Conservation (phyloP, 176 grass and related monocot species). For the Carex littledalei region DNA sequence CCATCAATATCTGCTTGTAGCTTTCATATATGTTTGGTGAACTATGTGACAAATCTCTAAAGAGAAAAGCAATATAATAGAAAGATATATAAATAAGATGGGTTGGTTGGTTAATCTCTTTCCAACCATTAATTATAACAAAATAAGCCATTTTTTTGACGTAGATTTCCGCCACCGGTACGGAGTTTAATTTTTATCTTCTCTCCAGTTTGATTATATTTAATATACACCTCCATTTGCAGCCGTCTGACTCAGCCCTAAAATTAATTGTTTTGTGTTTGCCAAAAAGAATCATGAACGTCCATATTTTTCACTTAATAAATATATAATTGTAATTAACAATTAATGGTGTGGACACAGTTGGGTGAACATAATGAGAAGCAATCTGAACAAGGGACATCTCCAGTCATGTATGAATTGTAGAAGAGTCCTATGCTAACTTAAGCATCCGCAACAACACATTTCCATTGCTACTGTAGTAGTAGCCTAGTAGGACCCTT, state of each 20-base stretch:
- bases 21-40: conserved; percentile 46
- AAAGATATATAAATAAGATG: conserved; percentile 38
- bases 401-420: conserved; percentile 1
- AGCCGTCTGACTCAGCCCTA: background rate
- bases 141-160: conserved; percentile 14
- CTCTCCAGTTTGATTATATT: conserved; percentile 16
- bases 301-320: too few relatives aligned
- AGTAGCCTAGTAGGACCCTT: background rate
- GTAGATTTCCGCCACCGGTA: conserved; percentile 4
- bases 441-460: conserved; percentile 20
- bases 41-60: conserved; percentile 1
- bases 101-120: conserved; percentile 60
- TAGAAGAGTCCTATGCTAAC: conserved; percentile 4
- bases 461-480: background rate
- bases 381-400: conserved; percentile 10
- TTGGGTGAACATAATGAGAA: too few relatives aligned
- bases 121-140: conserved; percentile 44
- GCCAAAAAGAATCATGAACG: too few relatives aligned
- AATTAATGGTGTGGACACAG: too few relatives aligned
- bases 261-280: too few relatives aligned
- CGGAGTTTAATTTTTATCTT: background rate
- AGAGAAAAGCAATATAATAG: conserved; percentile 26
- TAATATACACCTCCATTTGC: background rate
- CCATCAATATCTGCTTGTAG: background rate
- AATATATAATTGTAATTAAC: too few relatives aligned